phyloP scores from a whole-genome alignment of 2,329 filamentous ascomycete species.

The Tolypocladium tundrense region DNA sequence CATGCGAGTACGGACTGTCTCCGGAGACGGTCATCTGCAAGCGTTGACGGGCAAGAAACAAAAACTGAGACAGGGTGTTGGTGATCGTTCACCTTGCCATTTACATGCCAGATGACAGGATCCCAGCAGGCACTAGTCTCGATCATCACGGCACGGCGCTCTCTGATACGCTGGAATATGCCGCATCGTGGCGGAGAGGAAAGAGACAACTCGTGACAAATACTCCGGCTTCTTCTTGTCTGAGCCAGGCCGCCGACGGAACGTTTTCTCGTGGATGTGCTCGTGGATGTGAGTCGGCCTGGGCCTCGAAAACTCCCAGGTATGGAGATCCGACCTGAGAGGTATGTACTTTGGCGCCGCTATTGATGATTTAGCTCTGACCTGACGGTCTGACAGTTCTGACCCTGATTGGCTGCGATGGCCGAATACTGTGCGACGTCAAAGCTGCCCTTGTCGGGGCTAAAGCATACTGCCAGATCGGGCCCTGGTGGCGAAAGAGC shows the following conservation, averaged over 20 bases:
- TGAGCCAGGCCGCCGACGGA: not conserved
- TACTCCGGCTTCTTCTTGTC: not conserved
- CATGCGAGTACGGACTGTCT: too few relatives aligned
- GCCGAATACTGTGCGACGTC: not conserved
- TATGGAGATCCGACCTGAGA: not conserved
- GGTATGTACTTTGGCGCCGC: not conserved
- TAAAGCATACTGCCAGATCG: not conserved
- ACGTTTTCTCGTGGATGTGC: not conserved
- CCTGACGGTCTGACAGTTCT: too few relatives aligned
- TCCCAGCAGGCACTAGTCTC: not conserved
- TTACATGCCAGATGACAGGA: not conserved
- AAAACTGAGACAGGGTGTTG: not conserved
- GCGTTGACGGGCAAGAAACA: not conserved
- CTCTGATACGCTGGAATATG: not conserved
- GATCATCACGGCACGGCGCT: not conserved
- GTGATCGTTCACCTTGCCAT: not conserved
- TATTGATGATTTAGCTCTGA: too few relatives aligned
- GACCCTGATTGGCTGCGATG: too few relatives aligned
- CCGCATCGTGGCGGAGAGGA: not conserved
- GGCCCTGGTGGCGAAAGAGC: not conserved
- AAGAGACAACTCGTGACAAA: slow-evolving; percentile 1
- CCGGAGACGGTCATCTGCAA: too few relatives aligned
- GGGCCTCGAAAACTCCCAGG: too few relatives aligned
- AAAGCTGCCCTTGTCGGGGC: not conserved
- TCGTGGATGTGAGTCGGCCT: not conserved